Percentiles rank a stretch among this genome's conserved stretches.
Evolutionary conservation across 495 filamentous ascomycete species (phyloP).

Genomic region (Cercophora scortea): DNA sequence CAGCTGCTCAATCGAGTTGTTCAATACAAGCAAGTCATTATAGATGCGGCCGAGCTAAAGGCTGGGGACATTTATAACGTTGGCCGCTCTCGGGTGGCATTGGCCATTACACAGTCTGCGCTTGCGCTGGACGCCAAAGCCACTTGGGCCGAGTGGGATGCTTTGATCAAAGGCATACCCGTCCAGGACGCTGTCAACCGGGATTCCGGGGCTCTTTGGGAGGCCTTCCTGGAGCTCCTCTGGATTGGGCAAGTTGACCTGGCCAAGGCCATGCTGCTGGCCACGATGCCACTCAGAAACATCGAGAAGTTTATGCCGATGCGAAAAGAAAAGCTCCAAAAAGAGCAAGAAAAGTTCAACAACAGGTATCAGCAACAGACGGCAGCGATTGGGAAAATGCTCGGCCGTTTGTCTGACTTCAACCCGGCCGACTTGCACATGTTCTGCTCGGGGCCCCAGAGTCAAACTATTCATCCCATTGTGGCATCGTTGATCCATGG

Average conservation of each 20-base stretch:
- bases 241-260: conserved; percentile 54
- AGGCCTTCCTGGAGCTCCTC: conserved; percentile 61
- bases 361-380: conserved; percentile 59
- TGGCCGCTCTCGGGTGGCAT: conserved; percentile 35
- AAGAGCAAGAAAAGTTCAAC: conserved; percentile 56
- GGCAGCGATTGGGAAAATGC: conserved; percentile 58
- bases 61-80: conserved; percentile 26
- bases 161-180: conserved; percentile 47
- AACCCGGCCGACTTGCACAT: conserved; percentile 51
- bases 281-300: conserved; percentile 57
- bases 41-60: conserved; percentile 30
- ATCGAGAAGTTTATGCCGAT: conserved; percentile 61
- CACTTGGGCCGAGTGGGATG: conserved; percentile 61
- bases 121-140: conserved; percentile 70
- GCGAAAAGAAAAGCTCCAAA: conserved; percentile 42
- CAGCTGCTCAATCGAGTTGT: conserved; percentile 41
- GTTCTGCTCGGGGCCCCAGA: conserved; percentile 55
- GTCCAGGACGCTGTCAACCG: conserved; percentile 62
- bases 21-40: conserved; percentile 38
- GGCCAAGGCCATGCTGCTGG: conserved; percentile 63
- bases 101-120: conserved; percentile 62
- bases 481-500: conserved; percentile 61
- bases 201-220: conserved; percentile 66
- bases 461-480: conserved; percentile 51
- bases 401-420: conserved; percentile 72